A percentile compares a stretch with the other conserved stretches of the same genome.
These are phyloP conservation scores for Debaryomyces robertsiae DNA, from an alignment of 1,139 yeast species.

Conservation along the genomic window DNA sequence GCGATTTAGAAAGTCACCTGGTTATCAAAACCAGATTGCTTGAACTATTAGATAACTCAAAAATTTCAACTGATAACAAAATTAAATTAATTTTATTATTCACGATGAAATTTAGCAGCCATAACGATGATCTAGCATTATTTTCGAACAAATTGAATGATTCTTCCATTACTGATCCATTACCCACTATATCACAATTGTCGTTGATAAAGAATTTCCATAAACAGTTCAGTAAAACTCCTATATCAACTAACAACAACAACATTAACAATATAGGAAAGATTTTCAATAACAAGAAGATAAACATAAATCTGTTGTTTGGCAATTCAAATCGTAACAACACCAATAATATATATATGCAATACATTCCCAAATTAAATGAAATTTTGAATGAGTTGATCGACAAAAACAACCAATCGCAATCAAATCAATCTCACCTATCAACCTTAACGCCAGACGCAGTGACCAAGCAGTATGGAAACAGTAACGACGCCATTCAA, in stretches of 20 bases:
- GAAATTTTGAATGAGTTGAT: slow-evolving; percentile 32
- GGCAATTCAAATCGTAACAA: slow-evolving; percentile 25
- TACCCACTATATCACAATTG: slow-evolving; percentile 38
- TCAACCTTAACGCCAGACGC: slow-evolving; percentile 48
- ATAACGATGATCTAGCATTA: slow-evolving; percentile 25
- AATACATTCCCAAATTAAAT: slow-evolving; percentile 76
- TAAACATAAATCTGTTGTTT: slow-evolving; percentile 29
- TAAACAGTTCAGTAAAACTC: slow-evolving; percentile 22
- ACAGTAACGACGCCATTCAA: slow-evolving; percentile 47
- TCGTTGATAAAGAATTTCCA: slow-evolving; percentile 36
- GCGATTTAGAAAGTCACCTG: slow-evolving; percentile 50
- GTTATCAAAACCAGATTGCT: slow-evolving; percentile 29
- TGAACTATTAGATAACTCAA: slow-evolving; percentile 28
- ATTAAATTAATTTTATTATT: slow-evolving; percentile 66
- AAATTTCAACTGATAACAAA: slow-evolving; percentile 34
- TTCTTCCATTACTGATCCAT: slow-evolving; percentile 29
- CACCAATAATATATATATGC: slow-evolving; percentile 57
- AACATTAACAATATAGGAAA: slow-evolving; percentile 27
- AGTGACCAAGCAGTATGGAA: slow-evolving; percentile 38
- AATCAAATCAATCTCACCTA: slow-evolving; percentile 15
- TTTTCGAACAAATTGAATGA: slow-evolving; percentile 34
- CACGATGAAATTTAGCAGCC: slow-evolving; percentile 59
- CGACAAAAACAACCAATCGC: slow-evolving; percentile 16
- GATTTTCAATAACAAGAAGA: slow-evolving; percentile 30
- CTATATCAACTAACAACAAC: slow-evolving; percentile 12